These are phyloP conservation scores for Tetrapisispora arboricola DNA, from an alignment of 805 yeast genomes.

Conservation along the genomic window DNA sequence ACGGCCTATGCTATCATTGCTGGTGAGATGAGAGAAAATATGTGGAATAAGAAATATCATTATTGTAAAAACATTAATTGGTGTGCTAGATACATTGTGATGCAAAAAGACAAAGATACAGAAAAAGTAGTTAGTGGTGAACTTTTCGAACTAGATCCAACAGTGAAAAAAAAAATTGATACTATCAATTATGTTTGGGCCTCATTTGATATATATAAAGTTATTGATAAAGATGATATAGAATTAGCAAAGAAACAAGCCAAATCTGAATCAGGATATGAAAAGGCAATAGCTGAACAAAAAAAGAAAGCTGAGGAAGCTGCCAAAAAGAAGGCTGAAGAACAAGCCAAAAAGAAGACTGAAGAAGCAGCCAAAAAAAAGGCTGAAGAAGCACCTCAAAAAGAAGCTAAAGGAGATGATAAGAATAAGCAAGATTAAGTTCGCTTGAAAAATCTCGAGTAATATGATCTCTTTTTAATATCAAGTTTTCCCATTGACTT, in stretches of 20 bases:
- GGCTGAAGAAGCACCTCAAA: background rate
- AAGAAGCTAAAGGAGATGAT: background rate
- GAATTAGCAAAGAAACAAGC: background rate
- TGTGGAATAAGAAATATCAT: background rate
- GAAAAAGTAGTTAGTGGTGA: background rate
- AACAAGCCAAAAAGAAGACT: background rate
- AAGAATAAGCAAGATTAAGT: background rate
- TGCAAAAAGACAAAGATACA: background rate
- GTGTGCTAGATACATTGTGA: constrained; percentile 1
- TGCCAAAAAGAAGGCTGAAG: constrained; percentile 1
- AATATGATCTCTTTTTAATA: too few relatives aligned
- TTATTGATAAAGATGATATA: background rate
- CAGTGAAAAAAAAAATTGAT: background rate
- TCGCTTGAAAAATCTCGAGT: too few relatives aligned
- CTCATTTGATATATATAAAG: background rate
- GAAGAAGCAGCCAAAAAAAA: background rate
- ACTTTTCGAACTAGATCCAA: background rate
- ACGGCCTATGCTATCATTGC: constrained; percentile 2
- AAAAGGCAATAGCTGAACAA: background rate
- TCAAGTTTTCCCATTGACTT: too few relatives aligned
- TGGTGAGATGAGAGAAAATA: background rate
- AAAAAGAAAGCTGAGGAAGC: background rate
- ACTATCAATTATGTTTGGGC: constrained; percentile 3
- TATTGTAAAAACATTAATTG: constrained; percentile 2
- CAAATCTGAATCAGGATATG: background rate